phyloP scores from a whole-genome alignment of 441 rosid genomes.

The Adansonia gregorii region DNA sequence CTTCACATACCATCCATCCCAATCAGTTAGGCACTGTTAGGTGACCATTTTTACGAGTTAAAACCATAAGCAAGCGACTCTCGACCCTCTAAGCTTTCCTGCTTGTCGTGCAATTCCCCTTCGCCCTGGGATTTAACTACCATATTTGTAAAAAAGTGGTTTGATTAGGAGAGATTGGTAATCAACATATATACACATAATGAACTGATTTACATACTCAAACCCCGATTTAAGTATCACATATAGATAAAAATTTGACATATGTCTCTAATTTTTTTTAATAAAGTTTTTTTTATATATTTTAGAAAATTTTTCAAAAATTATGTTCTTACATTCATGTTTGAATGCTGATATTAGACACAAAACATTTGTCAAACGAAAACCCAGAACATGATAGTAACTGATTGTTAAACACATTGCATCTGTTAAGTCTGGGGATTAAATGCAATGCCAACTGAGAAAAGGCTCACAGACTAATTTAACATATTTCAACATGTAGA shows the following conservation, averaged over 20 bases:
- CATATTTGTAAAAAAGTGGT: background rate
- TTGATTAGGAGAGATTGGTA: background rate
- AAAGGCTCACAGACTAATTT: background rate
- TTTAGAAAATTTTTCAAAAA: too few species aligned
- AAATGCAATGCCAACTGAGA: background rate
- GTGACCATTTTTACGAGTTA: background rate
- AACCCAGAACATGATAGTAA: too few species aligned
- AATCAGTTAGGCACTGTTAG: background rate
- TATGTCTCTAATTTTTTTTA: too few species aligned
- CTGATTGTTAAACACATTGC: background rate
- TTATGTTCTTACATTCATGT: too few species aligned
- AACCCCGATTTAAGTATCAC: too few species aligned
- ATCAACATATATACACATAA: background rate
- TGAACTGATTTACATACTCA: too few species aligned
- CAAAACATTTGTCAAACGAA: too few species aligned
- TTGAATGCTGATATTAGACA: too few species aligned
- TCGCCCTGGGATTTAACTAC: background rate
- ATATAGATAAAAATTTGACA: too few species aligned
- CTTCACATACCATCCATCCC: background rate
- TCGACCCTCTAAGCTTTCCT: background rate
- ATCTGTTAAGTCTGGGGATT: background rate
- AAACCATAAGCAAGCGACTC: background rate
- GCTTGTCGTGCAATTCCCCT: background rate
- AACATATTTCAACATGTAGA: background rate
- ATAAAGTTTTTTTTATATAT: too few species aligned